Conservation (phyloP, 441 rosid genomes). For the Gossypium aridum region DNA sequence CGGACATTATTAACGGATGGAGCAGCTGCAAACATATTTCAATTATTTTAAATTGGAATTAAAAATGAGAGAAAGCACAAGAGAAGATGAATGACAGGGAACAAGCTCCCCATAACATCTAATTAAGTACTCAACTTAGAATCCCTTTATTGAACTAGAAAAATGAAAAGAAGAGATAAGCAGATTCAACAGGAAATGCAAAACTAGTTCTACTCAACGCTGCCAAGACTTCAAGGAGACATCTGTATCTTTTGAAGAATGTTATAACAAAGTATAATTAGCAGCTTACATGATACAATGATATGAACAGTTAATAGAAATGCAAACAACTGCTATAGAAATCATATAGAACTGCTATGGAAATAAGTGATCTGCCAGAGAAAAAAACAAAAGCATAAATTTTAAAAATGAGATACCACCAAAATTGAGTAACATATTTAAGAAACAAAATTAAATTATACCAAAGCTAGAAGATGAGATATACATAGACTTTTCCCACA, state of each 20-base stretch:
- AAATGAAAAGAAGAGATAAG: not conserved
- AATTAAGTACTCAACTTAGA: not conserved
- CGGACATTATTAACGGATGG: constrained; percentile 79
- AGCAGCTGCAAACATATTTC: constrained; percentile 62
- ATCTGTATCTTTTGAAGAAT: not conserved
- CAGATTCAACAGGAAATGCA: not conserved
- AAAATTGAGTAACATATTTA: not conserved
- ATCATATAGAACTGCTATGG: not conserved
- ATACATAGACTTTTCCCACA: constrained; percentile 8
- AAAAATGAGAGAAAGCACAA: not conserved
- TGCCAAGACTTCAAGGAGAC: not conserved
- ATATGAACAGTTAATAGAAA: not conserved
- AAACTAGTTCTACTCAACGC: not conserved
- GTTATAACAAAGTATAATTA: not conserved
- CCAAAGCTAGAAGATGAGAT: not conserved
- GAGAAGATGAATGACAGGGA: not conserved
- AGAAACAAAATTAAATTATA: not conserved
- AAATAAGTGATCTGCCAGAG: not conserved
- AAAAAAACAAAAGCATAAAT: not conserved
- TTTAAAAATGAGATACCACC: not conserved
- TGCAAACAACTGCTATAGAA: not conserved
- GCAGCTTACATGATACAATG: not conserved
- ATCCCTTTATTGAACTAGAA: not conserved
- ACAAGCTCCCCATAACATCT: not conserved
- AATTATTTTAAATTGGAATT: constrained; percentile 14